These are phyloP conservation scores for Lepraria neglecta DNA, from an alignment of 495 filamentous ascomycete species.

Conservation along the genomic window DNA sequence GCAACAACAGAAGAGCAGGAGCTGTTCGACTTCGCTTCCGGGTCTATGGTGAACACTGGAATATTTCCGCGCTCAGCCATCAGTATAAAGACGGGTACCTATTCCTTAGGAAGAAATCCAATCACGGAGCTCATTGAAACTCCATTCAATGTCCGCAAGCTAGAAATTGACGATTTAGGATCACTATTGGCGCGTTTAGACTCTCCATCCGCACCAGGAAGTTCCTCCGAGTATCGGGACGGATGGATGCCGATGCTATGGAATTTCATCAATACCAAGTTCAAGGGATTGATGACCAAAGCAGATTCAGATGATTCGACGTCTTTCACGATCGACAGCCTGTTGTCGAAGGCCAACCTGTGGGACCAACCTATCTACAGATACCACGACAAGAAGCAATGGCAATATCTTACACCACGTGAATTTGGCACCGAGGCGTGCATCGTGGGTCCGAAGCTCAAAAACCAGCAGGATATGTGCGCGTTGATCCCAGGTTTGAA, in stretches of 20 bases:
- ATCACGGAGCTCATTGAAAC: neutral
- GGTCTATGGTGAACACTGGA: constrained; percentile 17
- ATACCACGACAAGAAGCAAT: constrained; percentile 21
- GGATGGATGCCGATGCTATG: constrained; percentile 29
- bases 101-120: too few relatives aligned
- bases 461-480: constrained; percentile 16
- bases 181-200: neutral
- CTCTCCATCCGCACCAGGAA: neutral
- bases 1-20: constrained; percentile 24
- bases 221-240: neutral
- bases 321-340: neutral
- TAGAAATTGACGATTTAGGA: constrained; percentile 18
- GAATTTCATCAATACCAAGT: constrained; percentile 23
- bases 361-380: constrained; percentile 20
- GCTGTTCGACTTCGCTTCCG: constrained; percentile 27
- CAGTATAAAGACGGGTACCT: too few relatives aligned
- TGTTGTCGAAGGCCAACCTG: constrained; percentile 9
- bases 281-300: neutral
- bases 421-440: constrained; percentile 16
- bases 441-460: constrained; percentile 10
- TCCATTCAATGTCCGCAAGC: constrained; percentile 24
- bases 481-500: neutral
- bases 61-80: neutral
- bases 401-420: constrained; percentile 16
- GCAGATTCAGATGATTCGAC: too few relatives aligned